phyloP scores from a whole-genome alignment of 768 basidiomycete genomes.

The Panellus pusillus region DNA sequence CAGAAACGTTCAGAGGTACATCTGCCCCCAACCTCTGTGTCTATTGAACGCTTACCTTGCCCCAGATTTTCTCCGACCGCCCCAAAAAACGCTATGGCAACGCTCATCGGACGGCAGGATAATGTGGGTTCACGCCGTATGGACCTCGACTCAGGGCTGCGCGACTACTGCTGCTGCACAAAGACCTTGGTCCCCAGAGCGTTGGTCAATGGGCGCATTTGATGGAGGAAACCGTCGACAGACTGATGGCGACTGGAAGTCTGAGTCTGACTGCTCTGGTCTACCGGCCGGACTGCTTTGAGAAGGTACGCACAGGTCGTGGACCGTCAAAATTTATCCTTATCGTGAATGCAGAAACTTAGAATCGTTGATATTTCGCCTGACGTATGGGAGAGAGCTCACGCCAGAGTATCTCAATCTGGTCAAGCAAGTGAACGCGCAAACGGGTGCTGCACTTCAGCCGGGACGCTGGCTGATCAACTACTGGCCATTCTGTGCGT shows the following conservation, averaged over 20 bases:
- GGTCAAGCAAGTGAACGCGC: not conserved
- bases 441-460: constrained; percentile 10
- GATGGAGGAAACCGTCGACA: too few relatives aligned
- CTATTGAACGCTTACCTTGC: too few relatives aligned
- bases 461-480: constrained; percentile 33
- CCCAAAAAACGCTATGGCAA: constrained; percentile 22
- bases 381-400: not conserved
- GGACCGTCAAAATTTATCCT: too few relatives aligned
- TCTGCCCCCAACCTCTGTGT: too few relatives aligned
- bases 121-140: constrained; percentile 20
- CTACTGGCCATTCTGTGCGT: constrained; percentile 22
- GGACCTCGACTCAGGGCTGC: constrained; percentile 13
- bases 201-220: too few relatives aligned
- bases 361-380: too few relatives aligned
- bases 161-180: constrained; percentile 13
- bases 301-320: too few relatives aligned
- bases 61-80: constrained; percentile 5
- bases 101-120: constrained; percentile 20
- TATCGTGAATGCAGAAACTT: too few relatives aligned
- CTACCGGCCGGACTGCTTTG: too few relatives aligned
- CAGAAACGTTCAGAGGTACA: too few relatives aligned
- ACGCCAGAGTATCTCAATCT: not conserved
- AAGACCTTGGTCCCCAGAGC: not conserved
- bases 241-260: too few relatives aligned
- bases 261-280: too few relatives aligned